phyloP scores from a whole-genome alignment of 768 basidiomycete species.

The Hericium rajendrae region DNA sequence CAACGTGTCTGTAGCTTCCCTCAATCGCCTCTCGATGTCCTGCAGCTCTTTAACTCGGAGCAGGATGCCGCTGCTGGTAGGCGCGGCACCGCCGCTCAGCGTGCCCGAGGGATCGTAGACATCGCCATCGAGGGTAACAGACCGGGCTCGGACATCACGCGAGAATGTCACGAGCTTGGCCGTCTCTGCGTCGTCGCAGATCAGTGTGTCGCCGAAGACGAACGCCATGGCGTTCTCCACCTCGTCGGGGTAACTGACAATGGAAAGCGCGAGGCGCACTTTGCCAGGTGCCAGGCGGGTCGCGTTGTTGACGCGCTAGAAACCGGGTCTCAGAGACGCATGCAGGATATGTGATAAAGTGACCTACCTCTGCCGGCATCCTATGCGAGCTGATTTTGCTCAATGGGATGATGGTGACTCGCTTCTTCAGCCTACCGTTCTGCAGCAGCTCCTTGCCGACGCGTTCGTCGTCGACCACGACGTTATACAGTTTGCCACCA shows the following conservation, averaged over 20 bases:
- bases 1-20: conserved; percentile 38
- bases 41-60: conserved; percentile 79
- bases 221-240: conserved; percentile 84
- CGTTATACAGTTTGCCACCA: conserved; percentile 83
- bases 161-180: conserved; percentile 87
- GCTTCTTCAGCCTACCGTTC: conserved; percentile 68
- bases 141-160: conserved; percentile 57
- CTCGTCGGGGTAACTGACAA: conserved; percentile 74
- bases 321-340: not conserved
- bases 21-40: conserved; percentile 51
- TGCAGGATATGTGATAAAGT: not conserved
- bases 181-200: conserved; percentile 81
- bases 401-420: conserved; percentile 89
- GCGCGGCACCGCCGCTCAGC: conserved; percentile 84
- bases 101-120: conserved; percentile 95
- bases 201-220: conserved; percentile 88
- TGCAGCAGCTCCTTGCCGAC: conserved; percentile 80
- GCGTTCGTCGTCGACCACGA: conserved; percentile 86
- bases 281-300: conserved; percentile 66
- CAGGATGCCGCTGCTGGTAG: conserved; percentile 62
- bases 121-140: conserved; percentile 91
- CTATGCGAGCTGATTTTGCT: conserved; percentile 75
- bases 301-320: conserved; percentile 70
- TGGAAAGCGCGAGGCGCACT: conserved; percentile 78
- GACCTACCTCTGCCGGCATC: conserved; percentile 38